phyloP scores from a whole-genome alignment of 2,329 filamentous ascomycete genomes.

The Pseudonectria foliicola region DNA sequence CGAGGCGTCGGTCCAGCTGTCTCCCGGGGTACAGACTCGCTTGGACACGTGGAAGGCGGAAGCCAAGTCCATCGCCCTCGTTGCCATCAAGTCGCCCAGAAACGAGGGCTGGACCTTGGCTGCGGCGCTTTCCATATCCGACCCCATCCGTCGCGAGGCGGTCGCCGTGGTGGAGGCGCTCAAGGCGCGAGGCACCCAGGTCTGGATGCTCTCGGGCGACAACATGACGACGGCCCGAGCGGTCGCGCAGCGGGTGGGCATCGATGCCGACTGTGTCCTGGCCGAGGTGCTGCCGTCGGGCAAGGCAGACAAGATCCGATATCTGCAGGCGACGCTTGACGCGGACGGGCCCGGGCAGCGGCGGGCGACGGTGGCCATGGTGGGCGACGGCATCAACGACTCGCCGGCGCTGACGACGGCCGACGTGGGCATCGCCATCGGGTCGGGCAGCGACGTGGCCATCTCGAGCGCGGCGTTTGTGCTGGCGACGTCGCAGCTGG shows the following conservation, averaged over 20 bases:
- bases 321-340: slow-evolving; percentile 49
- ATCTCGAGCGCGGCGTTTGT: slow-evolving; percentile 78
- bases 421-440: slow-evolving; percentile 79
- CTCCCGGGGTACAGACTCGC: slow-evolving; percentile 24
- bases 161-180: slow-evolving; percentile 57
- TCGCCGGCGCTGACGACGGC: slow-evolving; percentile 72
- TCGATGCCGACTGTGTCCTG: slow-evolving; percentile 66
- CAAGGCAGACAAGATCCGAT: slow-evolving; percentile 66
- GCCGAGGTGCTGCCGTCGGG: slow-evolving; percentile 80
- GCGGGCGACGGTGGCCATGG: slow-evolving; percentile 64
- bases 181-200: slow-evolving; percentile 56
- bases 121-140: slow-evolving; percentile 68
- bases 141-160: slow-evolving; percentile 72
- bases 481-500: slow-evolving; percentile 64
- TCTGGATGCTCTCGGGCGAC: slow-evolving; percentile 93
- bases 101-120: slow-evolving; percentile 42
- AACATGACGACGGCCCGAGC: slow-evolving; percentile 78
- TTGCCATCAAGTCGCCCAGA: slow-evolving; percentile 34
- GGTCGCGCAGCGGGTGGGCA: slow-evolving; percentile 69
- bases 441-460: slow-evolving; percentile 76
- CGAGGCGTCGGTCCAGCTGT: slow-evolving; percentile 37
- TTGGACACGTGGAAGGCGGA: slow-evolving; percentile 53
- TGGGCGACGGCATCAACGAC: slow-evolving; percentile 87
- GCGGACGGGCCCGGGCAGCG: slow-evolving; percentile 24
- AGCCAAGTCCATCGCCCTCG: slow-evolving; percentile 58